A percentile compares a stretch with the other conserved stretches of the same genome.
These are phyloP conservation scores for Filobasidium uniguttulatum DNA, from an alignment of 1,284 basidiomycete species.

Conservation along the genomic window DNA sequence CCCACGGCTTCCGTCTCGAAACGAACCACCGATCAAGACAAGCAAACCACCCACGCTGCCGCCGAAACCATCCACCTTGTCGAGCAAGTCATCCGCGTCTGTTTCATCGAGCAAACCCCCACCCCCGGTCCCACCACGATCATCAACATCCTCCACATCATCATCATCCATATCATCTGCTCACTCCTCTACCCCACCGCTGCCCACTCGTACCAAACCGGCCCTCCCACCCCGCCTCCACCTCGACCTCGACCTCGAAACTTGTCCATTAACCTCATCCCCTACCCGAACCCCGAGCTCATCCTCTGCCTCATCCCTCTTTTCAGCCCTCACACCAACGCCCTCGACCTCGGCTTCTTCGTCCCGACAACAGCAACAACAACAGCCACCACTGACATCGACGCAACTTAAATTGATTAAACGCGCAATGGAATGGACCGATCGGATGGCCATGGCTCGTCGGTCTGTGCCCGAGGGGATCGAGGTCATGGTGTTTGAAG, in stretches of 20 bases:
- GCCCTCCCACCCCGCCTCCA: no score
- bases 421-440: constrained; percentile 24
- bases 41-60: no score
- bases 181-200: no score
- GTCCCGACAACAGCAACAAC: neutral
- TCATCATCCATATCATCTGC: no score
- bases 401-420: constrained; percentile 27
- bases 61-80: no score
- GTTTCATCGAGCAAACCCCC: no score
- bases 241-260: no score
- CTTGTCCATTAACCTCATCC: neutral
- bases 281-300: neutral
- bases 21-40: no score
- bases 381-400: constrained; percentile 14
- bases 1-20: neutral
- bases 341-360: neutral
- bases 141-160: no score
- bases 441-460: constrained; percentile 17
- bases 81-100: no score
- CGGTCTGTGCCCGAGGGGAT: constrained; percentile 16
- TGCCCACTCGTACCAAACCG: no score
- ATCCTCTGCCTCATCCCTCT: neutral
- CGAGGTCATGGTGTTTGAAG: constrained; percentile 22
- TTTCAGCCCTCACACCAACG: neutral
- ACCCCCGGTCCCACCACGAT: no score